A percentile compares a stretch with the other conserved stretches of the same genome.
Conservation (phyloP, 768 basidiomycete genomes). For the Punctularia strigosozonata region DNA sequence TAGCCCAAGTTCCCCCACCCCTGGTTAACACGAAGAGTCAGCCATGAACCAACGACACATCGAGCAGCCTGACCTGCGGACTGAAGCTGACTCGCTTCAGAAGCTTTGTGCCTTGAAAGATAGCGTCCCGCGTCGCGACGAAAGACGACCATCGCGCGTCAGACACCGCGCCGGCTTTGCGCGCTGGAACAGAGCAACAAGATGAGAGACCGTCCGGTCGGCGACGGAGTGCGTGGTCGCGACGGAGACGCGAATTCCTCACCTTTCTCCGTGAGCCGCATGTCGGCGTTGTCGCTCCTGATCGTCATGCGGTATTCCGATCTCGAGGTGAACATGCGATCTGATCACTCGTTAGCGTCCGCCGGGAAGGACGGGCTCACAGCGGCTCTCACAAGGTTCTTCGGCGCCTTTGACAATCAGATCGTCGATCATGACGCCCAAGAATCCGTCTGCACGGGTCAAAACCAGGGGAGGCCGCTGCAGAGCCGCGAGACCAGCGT, state of each 20-base stretch:
- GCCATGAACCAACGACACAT: no score
- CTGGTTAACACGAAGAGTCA: no score
- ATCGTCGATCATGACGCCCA: conserved; percentile 90
- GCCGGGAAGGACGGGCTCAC: background rate
- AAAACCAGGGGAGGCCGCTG: conserved; percentile 45
- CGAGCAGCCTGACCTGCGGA: conserved; percentile 26
- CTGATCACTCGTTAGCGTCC: conserved; percentile 23
- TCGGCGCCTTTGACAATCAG: conserved; percentile 80
- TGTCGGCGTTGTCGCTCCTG: conserved; percentile 82
- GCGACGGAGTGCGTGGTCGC: no score
- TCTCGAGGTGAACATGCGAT: conserved; percentile 89
- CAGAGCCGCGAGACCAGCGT: conserved; percentile 65
- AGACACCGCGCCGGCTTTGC: conserved; percentile 28
- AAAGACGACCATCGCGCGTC: conserved; percentile 32
- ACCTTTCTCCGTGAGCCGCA: conserved; percentile 73
- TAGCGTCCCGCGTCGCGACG: conserved; percentile 17
- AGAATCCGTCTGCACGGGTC: conserved; percentile 76
- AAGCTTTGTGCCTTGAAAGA: conserved; percentile 21
- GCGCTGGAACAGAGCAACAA: conserved; percentile 17
- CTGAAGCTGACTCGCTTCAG: conserved; percentile 23
- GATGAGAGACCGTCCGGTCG: conserved; percentile 1
- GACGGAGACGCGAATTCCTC: background rate
- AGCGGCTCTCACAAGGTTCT: conserved; percentile 62
- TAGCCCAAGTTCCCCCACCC: conserved; percentile 23
- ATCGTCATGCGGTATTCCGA: conserved; percentile 87